Evolutionary conservation across 257 asterid species (phyloP).

Genomic region (Jacaranda mimosifolia): DNA sequence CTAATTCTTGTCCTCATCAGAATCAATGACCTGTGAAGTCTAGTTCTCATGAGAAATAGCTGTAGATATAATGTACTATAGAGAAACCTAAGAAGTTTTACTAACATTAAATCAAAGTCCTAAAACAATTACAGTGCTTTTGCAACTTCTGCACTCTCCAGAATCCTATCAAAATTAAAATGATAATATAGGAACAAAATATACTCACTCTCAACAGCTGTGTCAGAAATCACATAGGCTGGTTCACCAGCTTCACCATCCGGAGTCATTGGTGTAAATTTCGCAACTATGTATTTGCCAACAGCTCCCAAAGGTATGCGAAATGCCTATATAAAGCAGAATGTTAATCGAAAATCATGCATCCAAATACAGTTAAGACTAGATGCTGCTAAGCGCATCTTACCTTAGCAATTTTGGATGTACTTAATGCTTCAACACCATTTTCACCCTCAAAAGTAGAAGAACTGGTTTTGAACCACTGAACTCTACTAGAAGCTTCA

Average conservation of each 20-base stretch:
- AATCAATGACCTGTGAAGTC: background rate
- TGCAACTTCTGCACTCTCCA: slow-evolving; percentile 9
- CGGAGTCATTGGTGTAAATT: slow-evolving; percentile 96
- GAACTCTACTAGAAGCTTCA: slow-evolving; percentile 98
- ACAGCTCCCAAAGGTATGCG: slow-evolving; percentile 98
- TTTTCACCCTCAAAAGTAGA: slow-evolving; percentile 75
- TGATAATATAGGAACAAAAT: slow-evolving; percentile 10
- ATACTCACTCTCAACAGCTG: slow-evolving; percentile 77
- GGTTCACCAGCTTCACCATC: slow-evolving; percentile 99
- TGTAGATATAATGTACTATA: background rate
- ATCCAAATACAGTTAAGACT: slow-evolving; percentile 17
- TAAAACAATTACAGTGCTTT: slow-evolving; percentile 7
- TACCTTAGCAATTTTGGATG: slow-evolving; percentile 97
- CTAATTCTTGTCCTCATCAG: too few relatives aligned
- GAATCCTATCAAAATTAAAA: slow-evolving; percentile 26
- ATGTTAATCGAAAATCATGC: slow-evolving; percentile 24
- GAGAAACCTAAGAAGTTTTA: background rate
- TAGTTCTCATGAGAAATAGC: background rate
- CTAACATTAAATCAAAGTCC: background rate
- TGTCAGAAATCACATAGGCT: slow-evolving; percentile 78
- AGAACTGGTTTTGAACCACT: slow-evolving; percentile 91
- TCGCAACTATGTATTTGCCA: slow-evolving; percentile 80
- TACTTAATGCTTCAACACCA: slow-evolving; percentile 77
- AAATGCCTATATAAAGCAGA: slow-evolving; percentile 65
- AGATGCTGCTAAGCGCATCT: slow-evolving; percentile 29